These are phyloP conservation scores for Pleurotus citrinopileatus DNA, from an alignment of 768 basidiomycete genomes.

Conservation along the genomic window DNA sequence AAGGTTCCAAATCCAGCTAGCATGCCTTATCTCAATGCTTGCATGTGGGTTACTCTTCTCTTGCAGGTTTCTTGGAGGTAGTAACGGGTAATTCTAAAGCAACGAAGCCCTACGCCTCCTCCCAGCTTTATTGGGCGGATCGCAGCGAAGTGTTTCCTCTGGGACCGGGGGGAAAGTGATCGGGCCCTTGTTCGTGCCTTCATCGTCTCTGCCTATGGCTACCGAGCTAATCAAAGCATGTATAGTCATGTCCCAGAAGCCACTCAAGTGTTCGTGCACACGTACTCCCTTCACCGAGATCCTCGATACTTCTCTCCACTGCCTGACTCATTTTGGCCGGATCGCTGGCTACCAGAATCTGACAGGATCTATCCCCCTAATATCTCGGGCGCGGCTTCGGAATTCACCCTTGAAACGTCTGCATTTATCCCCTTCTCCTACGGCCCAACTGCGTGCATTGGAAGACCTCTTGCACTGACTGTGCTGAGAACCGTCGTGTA, in stretches of 20 bases:
- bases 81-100: slow-evolving; percentile 23
- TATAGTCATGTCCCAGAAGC: slow-evolving; percentile 43
- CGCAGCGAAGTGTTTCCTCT: slow-evolving; percentile 36
- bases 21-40: slow-evolving; percentile 34
- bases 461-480: slow-evolving; percentile 38
- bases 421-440: slow-evolving; percentile 43
- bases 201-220: background rate
- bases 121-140: slow-evolving; percentile 47
- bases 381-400: slow-evolving; percentile 24
- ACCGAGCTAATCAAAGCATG: background rate
- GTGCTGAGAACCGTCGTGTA: slow-evolving; percentile 39
- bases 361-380: slow-evolving; percentile 21
- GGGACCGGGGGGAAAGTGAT: slow-evolving; percentile 34
- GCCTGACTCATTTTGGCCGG: slow-evolving; percentile 41
- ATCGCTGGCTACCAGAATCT: slow-evolving; percentile 30
- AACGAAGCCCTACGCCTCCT: slow-evolving; percentile 49
- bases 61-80: background rate
- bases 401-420: slow-evolving; percentile 21
- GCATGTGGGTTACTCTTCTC: slow-evolving; percentile 24
- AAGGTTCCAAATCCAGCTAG: slow-evolving; percentile 22
- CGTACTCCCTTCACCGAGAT: slow-evolving; percentile 43
- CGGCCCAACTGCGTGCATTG: slow-evolving; percentile 40
- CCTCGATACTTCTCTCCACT: slow-evolving; percentile 43
- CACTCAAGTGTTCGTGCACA: slow-evolving; percentile 40
- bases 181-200: slow-evolving; percentile 35